A percentile compares a stretch with the other conserved stretches of the same genome.
phyloP scores from a whole-genome alignment of 2,329 filamentous ascomycete genomes.

The Orbilia javanica region DNA sequence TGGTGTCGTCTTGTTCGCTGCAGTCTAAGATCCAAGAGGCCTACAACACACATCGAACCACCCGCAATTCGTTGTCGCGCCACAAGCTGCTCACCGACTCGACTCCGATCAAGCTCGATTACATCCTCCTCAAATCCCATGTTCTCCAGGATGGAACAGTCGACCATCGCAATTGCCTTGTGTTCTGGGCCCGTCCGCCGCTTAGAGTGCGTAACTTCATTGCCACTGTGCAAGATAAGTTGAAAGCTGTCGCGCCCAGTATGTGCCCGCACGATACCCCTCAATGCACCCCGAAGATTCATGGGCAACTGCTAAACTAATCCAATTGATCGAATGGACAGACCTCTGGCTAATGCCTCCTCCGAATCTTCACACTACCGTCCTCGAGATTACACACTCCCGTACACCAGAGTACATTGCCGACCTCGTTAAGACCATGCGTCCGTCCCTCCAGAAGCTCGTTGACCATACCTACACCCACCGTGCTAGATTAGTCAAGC shows the following conservation, averaged over 20 bases:
- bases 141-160: conserved; percentile 56
- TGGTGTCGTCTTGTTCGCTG: not conserved
- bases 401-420: conserved; percentile 78
- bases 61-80: conserved; percentile 81
- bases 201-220: conserved; percentile 77
- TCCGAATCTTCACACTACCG: conserved; percentile 83
- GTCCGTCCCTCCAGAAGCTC: conserved; percentile 71
- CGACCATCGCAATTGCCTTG: conserved; percentile 85
- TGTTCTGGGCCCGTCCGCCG: conserved; percentile 89
- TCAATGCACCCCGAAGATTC: conserved; percentile 27
- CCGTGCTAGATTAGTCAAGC: conserved; percentile 74
- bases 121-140: conserved; percentile 67
- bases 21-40: conserved; percentile 77
- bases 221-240: conserved; percentile 75
- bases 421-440: conserved; percentile 72
- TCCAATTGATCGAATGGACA: conserved; percentile 64
- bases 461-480: conserved; percentile 75
- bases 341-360: conserved; percentile 88
- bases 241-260: conserved; percentile 78
- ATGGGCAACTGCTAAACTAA: conserved; percentile 29
- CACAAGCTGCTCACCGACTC: conserved; percentile 82
- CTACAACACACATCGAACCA: conserved; percentile 80
- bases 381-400: conserved; percentile 85
- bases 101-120: conserved; percentile 77
- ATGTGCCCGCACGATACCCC: conserved; percentile 64